Evolutionary conservation across 2,329 filamentous ascomycete species (phyloP), one percentile per base, ranked within the genome.

Genomic region (Calonectria pseudoturangicola): DNA sequence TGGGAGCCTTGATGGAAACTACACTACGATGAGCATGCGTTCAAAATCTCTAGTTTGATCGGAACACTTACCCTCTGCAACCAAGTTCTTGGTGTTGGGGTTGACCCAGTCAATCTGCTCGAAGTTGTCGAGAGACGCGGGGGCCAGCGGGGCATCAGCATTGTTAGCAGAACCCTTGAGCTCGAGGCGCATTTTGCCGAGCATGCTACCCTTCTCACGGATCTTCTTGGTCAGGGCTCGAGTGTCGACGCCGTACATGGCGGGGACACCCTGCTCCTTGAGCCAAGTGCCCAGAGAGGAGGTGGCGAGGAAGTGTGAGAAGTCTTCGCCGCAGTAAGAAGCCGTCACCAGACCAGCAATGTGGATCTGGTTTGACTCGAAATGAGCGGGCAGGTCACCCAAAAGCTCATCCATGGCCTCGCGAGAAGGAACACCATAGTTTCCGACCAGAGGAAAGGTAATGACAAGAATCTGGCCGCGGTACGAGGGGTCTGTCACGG

Each of bases 241-340:
- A 54, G 97, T 99, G 86, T 99, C 97, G 73, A 99, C 93, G 71
- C 95, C 97, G 82, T 97, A 97, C 84, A 99, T 95, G 80, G 96
- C 97, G 48, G 97, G 97, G 68, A 99, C 90, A 73, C 93, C 94
- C 85, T 98, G 94, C 86, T 98, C 95, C 88, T 98, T 98, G 81
- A 99, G 90, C 97, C 97, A 99, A 83, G 93, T 90, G 73, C 96
- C 96, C 65, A 99, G 89, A 4, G 96, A 98, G 56, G 96, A 98
- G 76, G 91, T 89, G 56, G 97, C 97, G 71, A 99, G 90, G 87
- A 95, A 95, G 87, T 99, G 97, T 18, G 96, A 98, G 87, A 93
- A 99, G 82, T 98, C 93, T 86, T 98, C 96, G 80, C 96, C 97
- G 36, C 95, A 93, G 86, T 99, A 98, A 10, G 95, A 95, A 70